Percentiles rank a stretch among this genome's conserved stretches.
These are phyloP conservation scores for Kingdonia uniflora DNA, from an alignment of 164 flowering plant species.

Conservation along the genomic window DNA sequence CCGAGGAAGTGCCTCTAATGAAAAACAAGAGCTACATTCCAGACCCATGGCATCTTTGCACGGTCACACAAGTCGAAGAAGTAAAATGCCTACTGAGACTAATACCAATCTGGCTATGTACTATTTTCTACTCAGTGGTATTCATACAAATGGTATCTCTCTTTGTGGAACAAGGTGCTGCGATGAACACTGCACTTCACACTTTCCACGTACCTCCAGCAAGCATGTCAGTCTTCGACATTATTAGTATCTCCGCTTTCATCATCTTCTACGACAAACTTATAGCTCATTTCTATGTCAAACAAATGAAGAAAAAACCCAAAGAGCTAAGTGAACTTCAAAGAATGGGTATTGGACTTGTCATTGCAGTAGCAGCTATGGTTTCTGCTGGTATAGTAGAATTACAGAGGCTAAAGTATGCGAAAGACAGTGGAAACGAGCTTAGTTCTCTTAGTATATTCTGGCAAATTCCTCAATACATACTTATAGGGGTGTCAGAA, in stretches of 20 bases:
- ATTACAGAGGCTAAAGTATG: slow-evolving; percentile 17
- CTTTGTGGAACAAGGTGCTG: slow-evolving; percentile 45
- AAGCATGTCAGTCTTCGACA: slow-evolving; percentile 50
- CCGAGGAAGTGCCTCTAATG: slow-evolving; percentile 4
- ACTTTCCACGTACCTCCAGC: slow-evolving; percentile 44
- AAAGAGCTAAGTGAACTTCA: slow-evolving; percentile 24
- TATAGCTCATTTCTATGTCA: slow-evolving; percentile 15
- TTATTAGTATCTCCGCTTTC: slow-evolving; percentile 25
- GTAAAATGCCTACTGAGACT: slow-evolving; percentile 35
- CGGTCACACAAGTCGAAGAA: slow-evolving; percentile 42
- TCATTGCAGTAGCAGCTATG: slow-evolving; percentile 23
- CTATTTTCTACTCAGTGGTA: slow-evolving; percentile 28
- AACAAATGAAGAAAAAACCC: slow-evolving; percentile 14
- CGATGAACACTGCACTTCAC: slow-evolving; percentile 24
- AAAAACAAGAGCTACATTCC: slow-evolving; percentile 4
- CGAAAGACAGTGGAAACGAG: slow-evolving; percentile 1
- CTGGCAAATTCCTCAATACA: slow-evolving; percentile 39
- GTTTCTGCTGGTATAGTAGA: slow-evolving; percentile 27
- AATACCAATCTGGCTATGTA: slow-evolving; percentile 42
- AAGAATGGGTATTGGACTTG: slow-evolving; percentile 35
- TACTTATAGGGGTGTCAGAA: slow-evolving; percentile 33
- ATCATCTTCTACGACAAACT: slow-evolving; percentile 23
- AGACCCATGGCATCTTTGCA: slow-evolving; percentile 36
- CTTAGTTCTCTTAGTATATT: slow-evolving; percentile 28
- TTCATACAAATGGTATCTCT: slow-evolving; percentile 41